Evolutionary conservation across 495 filamentous ascomycete species (phyloP).

Genomic region (Parathielavia hyrcaniae): DNA sequence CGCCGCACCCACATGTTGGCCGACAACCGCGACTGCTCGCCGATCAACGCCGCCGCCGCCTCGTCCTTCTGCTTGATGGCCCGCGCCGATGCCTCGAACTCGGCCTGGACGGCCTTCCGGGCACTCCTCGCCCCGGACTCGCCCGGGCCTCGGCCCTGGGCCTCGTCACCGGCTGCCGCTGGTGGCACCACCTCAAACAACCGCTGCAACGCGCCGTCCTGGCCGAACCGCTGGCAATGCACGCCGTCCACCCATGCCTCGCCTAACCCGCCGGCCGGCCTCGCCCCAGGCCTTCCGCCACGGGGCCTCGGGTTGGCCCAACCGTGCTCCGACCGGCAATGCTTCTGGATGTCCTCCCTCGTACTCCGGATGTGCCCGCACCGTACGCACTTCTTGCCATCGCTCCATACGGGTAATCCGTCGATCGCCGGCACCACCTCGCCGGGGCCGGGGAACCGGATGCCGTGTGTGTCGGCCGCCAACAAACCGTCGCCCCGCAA

Average conservation of each 20-base stretch:
- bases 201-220: neutral
- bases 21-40: constrained; percentile 2
- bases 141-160: neutral
- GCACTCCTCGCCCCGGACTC: too few relatives aligned
- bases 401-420: neutral
- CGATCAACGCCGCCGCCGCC: neutral
- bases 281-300: neutral
- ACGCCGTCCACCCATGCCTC: neutral
- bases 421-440: neutral
- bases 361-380: neutral
- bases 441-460: neutral
- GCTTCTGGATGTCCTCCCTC: neutral
- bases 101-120: neutral
- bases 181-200: neutral
- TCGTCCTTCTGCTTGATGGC: neutral
- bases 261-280: neutral
- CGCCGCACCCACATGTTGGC: neutral
- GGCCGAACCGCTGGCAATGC: neutral
- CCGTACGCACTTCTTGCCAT: neutral
- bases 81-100: neutral
- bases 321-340: constrained; percentile 1
- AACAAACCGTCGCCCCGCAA: neutral
- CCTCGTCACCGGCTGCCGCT: neutral
- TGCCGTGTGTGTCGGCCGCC: neutral
- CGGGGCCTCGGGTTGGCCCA: neutral